Evolutionary conservation across 805 yeast species (phyloP).

Genomic region (Yarrowia divulgata): DNA sequence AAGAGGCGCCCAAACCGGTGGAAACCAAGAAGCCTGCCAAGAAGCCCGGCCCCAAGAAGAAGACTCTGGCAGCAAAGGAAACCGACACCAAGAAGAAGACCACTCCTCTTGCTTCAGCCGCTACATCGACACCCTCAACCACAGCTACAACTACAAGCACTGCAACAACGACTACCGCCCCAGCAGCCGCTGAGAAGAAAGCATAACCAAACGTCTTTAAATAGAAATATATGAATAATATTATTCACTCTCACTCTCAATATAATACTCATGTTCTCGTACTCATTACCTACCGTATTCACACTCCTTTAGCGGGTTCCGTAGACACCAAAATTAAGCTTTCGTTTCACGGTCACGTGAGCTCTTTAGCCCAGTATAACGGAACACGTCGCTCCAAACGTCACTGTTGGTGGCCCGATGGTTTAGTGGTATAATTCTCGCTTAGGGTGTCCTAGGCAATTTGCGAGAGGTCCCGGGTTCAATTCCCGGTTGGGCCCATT

Average conservation of each 20-base stretch:
- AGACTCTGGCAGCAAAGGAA: constrained; percentile 39
- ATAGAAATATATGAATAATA: background rate
- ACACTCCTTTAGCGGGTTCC: background rate
- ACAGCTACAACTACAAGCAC: background rate
- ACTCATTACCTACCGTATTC: no score
- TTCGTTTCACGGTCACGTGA: constrained; percentile 10
- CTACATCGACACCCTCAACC: constrained; percentile 19
- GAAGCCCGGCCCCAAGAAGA: constrained; percentile 39
- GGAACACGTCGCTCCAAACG: background rate
- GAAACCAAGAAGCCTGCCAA: constrained; percentile 34
- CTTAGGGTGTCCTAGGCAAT: constrained; percentile 39
- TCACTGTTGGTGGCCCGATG: constrained; percentile 32
- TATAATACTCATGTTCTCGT: no score
- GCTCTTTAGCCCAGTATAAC: background rate
- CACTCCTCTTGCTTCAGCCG: constrained; percentile 5
- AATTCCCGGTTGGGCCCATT: constrained; percentile 39
- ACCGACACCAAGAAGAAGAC: constrained; percentile 39
- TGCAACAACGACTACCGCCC: constrained; percentile 8
- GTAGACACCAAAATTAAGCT: background rate
- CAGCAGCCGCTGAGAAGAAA: constrained; percentile 26
- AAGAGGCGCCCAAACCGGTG: constrained; percentile 50
- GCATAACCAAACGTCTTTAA: background rate
- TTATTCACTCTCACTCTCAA: no score
- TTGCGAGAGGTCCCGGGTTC: constrained; percentile 40
- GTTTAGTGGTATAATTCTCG: constrained; percentile 40